Percentiles rank a stretch among this genome's conserved stretches.
These are phyloP conservation scores for Cicer bijugum DNA, from an alignment of 306 rosid genomes.

Conservation along the genomic window DNA sequence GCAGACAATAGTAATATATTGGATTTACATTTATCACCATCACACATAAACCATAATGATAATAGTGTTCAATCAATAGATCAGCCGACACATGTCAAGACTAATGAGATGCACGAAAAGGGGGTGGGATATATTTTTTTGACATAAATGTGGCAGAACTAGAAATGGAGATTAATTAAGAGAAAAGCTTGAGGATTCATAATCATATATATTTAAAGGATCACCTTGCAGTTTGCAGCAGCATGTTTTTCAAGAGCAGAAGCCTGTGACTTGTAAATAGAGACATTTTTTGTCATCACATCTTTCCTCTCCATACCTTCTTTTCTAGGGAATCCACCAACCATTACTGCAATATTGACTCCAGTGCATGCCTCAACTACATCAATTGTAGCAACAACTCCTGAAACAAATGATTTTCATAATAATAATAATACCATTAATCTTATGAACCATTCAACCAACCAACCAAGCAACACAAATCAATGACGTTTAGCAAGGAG, in stretches of 20 bases:
- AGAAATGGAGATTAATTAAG: not conserved
- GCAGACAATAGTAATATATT: not conserved
- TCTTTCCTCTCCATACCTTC: constrained; percentile 99
- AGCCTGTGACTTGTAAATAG: constrained; percentile 95
- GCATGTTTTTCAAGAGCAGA: constrained; percentile 93
- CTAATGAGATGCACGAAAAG: constrained; percentile 8
- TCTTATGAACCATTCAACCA: not conserved
- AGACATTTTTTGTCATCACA: constrained; percentile 93
- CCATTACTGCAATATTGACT: constrained; percentile 86
- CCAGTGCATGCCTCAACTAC: constrained; percentile 89
- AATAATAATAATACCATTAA: not conserved
- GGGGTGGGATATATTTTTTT: not conserved
- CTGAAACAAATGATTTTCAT: constrained; percentile 49
- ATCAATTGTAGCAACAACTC: constrained; percentile 96
- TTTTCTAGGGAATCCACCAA: constrained; percentile 97
- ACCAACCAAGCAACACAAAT: constrained; percentile 2
- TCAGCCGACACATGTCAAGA: not conserved
- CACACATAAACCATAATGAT: constrained; percentile 4
- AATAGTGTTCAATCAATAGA: constrained; percentile 1
- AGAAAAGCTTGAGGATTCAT: not conserved
- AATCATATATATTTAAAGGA: not conserved
- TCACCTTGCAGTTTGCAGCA: constrained; percentile 93
- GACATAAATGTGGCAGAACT: not conserved
- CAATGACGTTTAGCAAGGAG: not conserved
- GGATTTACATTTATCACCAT: not conserved